phyloP scores from a whole-genome alignment of 2,329 filamentous ascomycete species.

The Sarocladiaceae sp. region DNA sequence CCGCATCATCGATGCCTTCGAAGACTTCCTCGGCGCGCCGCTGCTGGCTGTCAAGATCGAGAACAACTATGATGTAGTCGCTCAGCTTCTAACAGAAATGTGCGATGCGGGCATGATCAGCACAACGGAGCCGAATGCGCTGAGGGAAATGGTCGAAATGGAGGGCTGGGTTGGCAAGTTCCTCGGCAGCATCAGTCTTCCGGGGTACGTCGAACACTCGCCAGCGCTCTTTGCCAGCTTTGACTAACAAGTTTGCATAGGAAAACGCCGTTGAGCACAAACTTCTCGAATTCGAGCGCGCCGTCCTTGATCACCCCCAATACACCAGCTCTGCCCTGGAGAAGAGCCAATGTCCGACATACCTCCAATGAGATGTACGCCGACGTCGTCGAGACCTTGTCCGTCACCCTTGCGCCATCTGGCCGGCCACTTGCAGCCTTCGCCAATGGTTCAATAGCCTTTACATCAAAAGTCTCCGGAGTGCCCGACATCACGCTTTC shows the following conservation, averaged over 20 bases:
- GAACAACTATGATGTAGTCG: constrained; percentile 84
- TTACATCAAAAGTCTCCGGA: constrained; percentile 91
- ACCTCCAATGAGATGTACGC: constrained; percentile 97
- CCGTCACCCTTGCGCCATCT: constrained; percentile 83
- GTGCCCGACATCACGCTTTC: constrained; percentile 83
- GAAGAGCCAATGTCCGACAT: constrained; percentile 84
- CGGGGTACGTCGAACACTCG: constrained; percentile 46
- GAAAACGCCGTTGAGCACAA: constrained; percentile 15
- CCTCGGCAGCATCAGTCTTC: constrained; percentile 78
- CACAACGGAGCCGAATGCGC: constrained; percentile 87
- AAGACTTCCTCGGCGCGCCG: constrained; percentile 89
- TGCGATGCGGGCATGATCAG: constrained; percentile 86
- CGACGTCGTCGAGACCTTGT: constrained; percentile 85
- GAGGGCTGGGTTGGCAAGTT: constrained; percentile 86
- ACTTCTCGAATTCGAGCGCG: constrained; percentile 30
- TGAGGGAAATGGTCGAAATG: constrained; percentile 86
- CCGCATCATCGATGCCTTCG: constrained; percentile 82
- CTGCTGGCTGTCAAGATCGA: constrained; percentile 83
- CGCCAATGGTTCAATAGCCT: constrained; percentile 86
- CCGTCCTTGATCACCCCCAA: constrained; percentile 38
- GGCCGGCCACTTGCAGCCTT: constrained; percentile 81
- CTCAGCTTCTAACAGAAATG: constrained; percentile 90
- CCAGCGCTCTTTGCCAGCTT: background rate
- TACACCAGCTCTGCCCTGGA: constrained; percentile 69
- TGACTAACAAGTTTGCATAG: background rate